A percentile compares a stretch with the other conserved stretches of the same genome.
phyloP scores from a whole-genome alignment of 2,329 filamentous ascomycete species.

The Pseudohalonectria lignicola region DNA sequence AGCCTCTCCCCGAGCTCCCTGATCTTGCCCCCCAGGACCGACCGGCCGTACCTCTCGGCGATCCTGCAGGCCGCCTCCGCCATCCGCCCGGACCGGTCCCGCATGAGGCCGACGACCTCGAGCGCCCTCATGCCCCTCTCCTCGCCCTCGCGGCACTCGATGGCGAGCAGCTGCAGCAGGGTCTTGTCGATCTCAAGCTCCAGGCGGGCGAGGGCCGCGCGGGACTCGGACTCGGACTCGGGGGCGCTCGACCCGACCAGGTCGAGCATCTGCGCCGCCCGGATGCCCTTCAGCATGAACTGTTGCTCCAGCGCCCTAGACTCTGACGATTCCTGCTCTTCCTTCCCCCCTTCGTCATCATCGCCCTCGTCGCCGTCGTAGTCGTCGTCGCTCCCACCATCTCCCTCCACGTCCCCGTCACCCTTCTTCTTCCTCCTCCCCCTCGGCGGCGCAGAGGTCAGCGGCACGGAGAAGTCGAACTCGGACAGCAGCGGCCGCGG shows the following conservation, averaged over 20 bases:
- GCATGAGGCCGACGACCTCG: conserved; percentile 80
- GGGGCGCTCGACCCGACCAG: conserved; percentile 43
- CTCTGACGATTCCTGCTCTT: conserved; percentile 25
- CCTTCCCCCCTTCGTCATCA: conserved; percentile 17
- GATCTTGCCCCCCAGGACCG: conserved; percentile 82
- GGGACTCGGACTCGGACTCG: conserved; percentile 51
- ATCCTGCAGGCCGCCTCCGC: conserved; percentile 84
- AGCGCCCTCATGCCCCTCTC: conserved; percentile 90
- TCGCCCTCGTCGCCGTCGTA: conserved; percentile 16
- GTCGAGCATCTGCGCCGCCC: conserved; percentile 66
- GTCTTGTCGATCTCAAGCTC: conserved; percentile 86
- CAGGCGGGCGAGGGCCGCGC: conserved; percentile 49
- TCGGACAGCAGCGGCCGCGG: conserved; percentile 82
- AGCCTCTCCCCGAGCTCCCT: conserved; percentile 67
- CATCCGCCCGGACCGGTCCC: conserved; percentile 78
- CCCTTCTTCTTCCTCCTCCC: conserved; percentile 16
- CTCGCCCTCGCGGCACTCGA: conserved; percentile 86
- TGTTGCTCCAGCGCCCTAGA: conserved; percentile 63
- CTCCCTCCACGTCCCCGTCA: conserved; percentile 20
- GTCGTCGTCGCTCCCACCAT: conserved; percentile 18
- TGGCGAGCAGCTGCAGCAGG: conserved; percentile 75
- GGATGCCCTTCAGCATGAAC: conserved; percentile 64
- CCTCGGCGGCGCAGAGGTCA: conserved; percentile 38
- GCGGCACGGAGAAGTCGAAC: conserved; percentile 82
- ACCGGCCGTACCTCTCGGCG: conserved; percentile 71